Evolutionary conservation across 768 basidiomycete species (phyloP).

Genomic region (Phallus indusiatus): DNA sequence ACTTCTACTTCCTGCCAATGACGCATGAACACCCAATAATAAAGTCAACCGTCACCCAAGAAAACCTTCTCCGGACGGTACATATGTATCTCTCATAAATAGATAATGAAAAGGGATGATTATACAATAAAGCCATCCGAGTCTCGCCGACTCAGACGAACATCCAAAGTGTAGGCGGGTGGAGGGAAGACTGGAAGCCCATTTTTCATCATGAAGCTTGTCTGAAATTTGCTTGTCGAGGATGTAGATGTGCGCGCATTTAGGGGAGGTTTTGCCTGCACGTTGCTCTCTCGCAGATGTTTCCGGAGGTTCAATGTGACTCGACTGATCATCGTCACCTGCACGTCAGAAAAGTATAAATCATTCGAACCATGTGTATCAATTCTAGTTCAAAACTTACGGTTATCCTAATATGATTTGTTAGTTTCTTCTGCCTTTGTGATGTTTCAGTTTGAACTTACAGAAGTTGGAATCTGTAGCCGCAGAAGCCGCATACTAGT

Average conservation of each 20-base stretch:
- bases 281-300: not conserved
- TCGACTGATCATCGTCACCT: conserved; percentile 60
- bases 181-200: not conserved
- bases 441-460: conserved; percentile 19
- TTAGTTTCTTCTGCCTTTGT: not conserved
- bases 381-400: not conserved
- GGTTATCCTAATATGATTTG: not conserved
- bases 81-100: no score
- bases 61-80: no score
- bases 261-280: not conserved
- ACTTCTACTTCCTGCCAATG: no score
- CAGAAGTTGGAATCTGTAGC: conserved; percentile 28
- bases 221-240: not conserved
- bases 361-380: not conserved
- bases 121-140: not conserved
- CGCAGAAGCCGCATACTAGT: not conserved
- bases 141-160: not conserved
- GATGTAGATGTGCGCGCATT: not conserved
- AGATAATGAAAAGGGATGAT: no score
- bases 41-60: no score
- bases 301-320: conserved; percentile 46
- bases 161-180: not conserved
- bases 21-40: no score
- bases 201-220: not conserved
- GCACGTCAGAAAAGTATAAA: conserved; percentile 2